Evolutionary conservation across 1,139 yeast genomes (phyloP).

Genomic region (Hemisphaericaspora xylofermentans): DNA sequence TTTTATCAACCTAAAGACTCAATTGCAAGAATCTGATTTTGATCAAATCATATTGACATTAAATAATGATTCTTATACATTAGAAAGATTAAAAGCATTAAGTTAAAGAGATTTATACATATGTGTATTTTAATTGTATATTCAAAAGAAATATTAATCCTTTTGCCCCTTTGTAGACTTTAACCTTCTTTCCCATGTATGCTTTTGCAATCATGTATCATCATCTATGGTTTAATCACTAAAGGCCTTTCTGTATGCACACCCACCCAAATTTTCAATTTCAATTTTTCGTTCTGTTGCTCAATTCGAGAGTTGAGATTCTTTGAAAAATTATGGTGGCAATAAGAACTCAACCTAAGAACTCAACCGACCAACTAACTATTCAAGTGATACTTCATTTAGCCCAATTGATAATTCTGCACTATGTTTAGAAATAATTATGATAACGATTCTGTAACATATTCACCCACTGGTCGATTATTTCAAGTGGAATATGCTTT

Average conservation of each 20-base stretch:
- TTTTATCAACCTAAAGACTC: slow-evolving; percentile 20
- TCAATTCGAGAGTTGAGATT: background rate
- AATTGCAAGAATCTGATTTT: slow-evolving; percentile 25
- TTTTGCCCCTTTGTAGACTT: no score
- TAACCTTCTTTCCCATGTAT: no score
- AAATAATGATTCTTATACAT: slow-evolving; percentile 31
- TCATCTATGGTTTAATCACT: no score
- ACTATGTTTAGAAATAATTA: slow-evolving; percentile 87
- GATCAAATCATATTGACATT: slow-evolving; percentile 22
- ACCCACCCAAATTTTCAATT: no score
- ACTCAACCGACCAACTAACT: no score
- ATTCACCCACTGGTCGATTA: slow-evolving; percentile 94
- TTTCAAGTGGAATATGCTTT: slow-evolving; percentile 95
- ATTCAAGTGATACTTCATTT: no score
- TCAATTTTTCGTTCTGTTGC: no score
- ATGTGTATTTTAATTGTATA: no score
- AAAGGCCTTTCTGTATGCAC: no score
- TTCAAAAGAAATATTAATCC: no score
- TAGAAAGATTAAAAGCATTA: slow-evolving; percentile 26
- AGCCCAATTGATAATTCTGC: slow-evolving; percentile 1
- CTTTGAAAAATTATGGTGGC: slow-evolving; percentile 3
- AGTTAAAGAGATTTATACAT: background rate
- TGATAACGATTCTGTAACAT: slow-evolving; percentile 97
- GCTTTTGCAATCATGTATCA: no score
- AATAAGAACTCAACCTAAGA: no score